Conservation (phyloP, 768 basidiomycete species). For the Leccinum disarticulatum region DNA sequence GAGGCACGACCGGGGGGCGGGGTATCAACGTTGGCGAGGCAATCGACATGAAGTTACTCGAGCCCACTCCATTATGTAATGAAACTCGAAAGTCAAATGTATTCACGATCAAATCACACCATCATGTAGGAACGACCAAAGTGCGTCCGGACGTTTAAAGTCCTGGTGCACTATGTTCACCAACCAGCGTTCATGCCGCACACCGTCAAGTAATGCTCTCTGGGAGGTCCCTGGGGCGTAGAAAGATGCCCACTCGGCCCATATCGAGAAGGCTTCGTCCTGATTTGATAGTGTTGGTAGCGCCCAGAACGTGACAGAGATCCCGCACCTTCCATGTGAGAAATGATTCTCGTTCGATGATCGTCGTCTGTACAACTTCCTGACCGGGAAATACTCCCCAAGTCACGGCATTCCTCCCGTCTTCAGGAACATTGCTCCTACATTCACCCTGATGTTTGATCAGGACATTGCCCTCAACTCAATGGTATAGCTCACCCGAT, state of each 20-base stretch:
- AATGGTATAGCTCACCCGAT: conserved; percentile 47
- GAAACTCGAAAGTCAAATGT: background rate
- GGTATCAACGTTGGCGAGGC: conserved; percentile 76
- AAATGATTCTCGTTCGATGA: conserved; percentile 95
- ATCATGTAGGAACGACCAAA: conserved; percentile 85
- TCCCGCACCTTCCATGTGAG: conserved; percentile 87
- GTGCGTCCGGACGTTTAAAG: conserved; percentile 70
- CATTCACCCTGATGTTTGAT: conserved; percentile 60
- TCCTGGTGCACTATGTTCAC: conserved; percentile 94
- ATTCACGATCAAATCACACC: background rate
- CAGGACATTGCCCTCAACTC: background rate
- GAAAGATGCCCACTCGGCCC: conserved; percentile 91
- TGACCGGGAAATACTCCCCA: conserved; percentile 99
- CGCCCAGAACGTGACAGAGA: background rate
- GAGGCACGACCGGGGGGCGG: conserved; percentile 59
- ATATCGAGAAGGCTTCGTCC: conserved; percentile 96
- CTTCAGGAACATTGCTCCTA: conserved; percentile 74
- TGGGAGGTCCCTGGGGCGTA: conserved; percentile 77
- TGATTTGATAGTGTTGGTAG: conserved; percentile 32
- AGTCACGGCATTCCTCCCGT: conserved; percentile 90
- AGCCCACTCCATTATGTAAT: background rate
- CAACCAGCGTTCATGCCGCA: conserved; percentile 80
- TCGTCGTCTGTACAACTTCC: conserved; percentile 93
- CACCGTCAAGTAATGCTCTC: conserved; percentile 66
- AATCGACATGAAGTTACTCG: conserved; percentile 42